Percentiles rank a stretch among this genome's conserved stretches.
Evolutionary conservation across 2,329 filamentous ascomycete species (phyloP).

Genomic region (Verticillium longisporum): DNA sequence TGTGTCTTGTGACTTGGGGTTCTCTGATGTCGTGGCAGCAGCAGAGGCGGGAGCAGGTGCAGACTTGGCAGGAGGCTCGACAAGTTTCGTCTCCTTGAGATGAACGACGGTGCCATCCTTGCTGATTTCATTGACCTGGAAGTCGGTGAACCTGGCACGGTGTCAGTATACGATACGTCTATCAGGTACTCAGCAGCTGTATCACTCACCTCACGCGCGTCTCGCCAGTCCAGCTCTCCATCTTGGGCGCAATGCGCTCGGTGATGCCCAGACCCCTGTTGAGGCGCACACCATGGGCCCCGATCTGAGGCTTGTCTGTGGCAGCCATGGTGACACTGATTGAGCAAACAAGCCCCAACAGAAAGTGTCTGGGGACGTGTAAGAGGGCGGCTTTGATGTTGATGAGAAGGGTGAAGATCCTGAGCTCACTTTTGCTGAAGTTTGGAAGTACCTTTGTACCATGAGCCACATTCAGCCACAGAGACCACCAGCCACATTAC

Average conservation of each 20-base stretch:
- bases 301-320: background rate
- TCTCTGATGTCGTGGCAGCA: background rate
- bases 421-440: background rate
- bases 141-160: constrained; percentile 69
- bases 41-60: too few relatives aligned
- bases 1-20: constrained; percentile 12
- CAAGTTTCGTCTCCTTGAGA: constrained; percentile 32
- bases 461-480: too few relatives aligned
- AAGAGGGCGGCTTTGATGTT: background rate
- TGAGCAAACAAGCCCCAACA: too few relatives aligned
- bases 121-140: constrained; percentile 83
- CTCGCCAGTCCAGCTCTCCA: constrained; percentile 11
- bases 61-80: constrained; percentile 7
- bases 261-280: constrained; percentile 12
- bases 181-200: too few relatives aligned
- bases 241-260: constrained; percentile 12
- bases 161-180: background rate
- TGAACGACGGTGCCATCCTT: constrained; percentile 71
- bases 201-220: constrained; percentile 9
- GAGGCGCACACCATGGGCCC: constrained; percentile 2
- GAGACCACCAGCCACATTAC: too few relatives aligned
- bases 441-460: background rate
- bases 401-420: background rate
- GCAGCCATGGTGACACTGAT: background rate
- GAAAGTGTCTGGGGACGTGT: background rate